Evolutionary conservation across 2,329 filamentous ascomycete species (phyloP), one percentile per base, ranked within the genome.

Genomic region (Aspergillus neoniger): DNA sequence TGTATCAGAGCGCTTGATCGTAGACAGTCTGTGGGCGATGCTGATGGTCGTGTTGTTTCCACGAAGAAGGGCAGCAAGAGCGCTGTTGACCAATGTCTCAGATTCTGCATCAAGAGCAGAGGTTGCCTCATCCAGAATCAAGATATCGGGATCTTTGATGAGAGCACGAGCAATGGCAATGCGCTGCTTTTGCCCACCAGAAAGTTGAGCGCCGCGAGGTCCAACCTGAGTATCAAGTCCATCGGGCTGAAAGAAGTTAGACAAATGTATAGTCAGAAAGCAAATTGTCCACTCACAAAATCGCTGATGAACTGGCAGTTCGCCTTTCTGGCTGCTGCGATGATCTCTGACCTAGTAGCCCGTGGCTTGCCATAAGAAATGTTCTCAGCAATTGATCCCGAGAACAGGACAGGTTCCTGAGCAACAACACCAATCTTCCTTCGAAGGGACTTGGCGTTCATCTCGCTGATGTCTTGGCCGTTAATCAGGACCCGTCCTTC

Each of bases 251-350:
- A 57, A 28, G 15, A 3, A 7, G 63, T 72, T 61, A 69, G 63
- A 54, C 47, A 44, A 19, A 30, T 21, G 21, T 21, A 49, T 8
- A 25, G 12, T 51, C 36, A 10, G 50, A 32, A n/a, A 32, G 3
- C 9, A 4, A 17, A 14, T 23, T 21, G 23, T 23, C 51, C 12
- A 81, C 84, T 81, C 78, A 86, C 84, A 69, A 99, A 96, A 75
- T 99, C 95, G 73, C 90, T 89, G 75, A 99, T 96, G 73, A 99
- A 99, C 69, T 90, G 89, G 75, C 95, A 99, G 76, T 99, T 99
- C 57, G 95, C 95, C 74, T 94, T 90, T 63, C 91, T 85, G 4
- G 95, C 95, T 7, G 95, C 96, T 19, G 87, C 85, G 60, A 96
- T 85, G 60, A 99, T 95, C 68, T 97, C 92, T 32, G 86, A 81